These are phyloP conservation scores for Tardiomyces digboiensis DNA, from an alignment of 1,139 yeast genomes.

Conservation along the genomic window DNA sequence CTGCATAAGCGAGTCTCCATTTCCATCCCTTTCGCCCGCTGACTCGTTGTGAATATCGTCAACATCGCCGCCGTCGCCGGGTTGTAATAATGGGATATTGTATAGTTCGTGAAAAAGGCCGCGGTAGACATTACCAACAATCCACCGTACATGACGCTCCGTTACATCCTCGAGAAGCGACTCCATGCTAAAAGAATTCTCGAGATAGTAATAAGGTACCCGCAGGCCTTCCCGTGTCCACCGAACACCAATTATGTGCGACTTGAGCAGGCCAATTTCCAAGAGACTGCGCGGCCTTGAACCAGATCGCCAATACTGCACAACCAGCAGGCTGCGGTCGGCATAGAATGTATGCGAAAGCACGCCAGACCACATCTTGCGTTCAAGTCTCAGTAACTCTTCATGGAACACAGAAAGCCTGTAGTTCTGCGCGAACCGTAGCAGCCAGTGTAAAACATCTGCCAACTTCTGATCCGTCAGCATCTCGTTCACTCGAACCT, in stretches of 20 bases:
- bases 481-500: slow-evolving; percentile 46
- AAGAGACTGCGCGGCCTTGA: slow-evolving; percentile 38
- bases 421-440: slow-evolving; percentile 62
- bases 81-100: too few species aligned
- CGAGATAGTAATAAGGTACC: neutral
- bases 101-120: neutral
- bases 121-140: neutral
- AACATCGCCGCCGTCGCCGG: neutral
- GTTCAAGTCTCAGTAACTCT: slow-evolving; percentile 47
- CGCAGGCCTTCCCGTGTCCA: neutral
- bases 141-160: neutral
- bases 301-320: slow-evolving; percentile 60
- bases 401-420: slow-evolving; percentile 62
- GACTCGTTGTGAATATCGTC: neutral
- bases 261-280: slow-evolving; percentile 40
- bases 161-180: neutral
- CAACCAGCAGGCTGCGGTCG: slow-evolving; percentile 47
- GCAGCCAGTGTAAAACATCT: slow-evolving; percentile 59
- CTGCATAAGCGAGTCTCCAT: neutral
- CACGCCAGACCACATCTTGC: slow-evolving; percentile 58
- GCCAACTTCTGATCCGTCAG: slow-evolving; percentile 43
- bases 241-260: neutral
- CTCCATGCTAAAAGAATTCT: neutral
- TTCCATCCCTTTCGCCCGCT: neutral
- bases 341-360: slow-evolving; percentile 59